phyloP scores from a whole-genome alignment of 169 alveolate species.

The Cryptosporidium sp. region DNA sequence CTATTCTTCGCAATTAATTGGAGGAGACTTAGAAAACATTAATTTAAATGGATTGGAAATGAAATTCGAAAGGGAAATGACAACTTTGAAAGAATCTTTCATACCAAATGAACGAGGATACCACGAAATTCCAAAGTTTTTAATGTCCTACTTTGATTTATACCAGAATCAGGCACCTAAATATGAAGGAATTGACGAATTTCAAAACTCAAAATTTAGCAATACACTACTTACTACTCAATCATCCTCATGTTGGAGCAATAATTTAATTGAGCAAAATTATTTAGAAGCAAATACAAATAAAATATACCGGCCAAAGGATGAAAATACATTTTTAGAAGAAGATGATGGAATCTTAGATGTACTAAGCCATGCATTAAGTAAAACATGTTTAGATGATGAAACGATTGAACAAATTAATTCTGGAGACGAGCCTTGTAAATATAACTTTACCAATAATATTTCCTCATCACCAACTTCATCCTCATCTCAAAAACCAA shows the following conservation, averaged over 20 bases:
- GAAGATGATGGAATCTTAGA: conserved; percentile 72
- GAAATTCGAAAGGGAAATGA: conserved; percentile 10
- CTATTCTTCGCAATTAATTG: conserved; percentile 8
- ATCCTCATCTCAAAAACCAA: neutral
- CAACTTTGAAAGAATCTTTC: neutral
- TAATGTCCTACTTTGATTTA: conserved; percentile 49
- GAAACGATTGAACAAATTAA: conserved; percentile 1
- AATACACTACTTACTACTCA: neutral
- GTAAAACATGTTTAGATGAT: conserved; percentile 37
- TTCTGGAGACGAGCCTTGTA: neutral
- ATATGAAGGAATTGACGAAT: neutral
- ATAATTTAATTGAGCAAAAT: conserved; percentile 31
- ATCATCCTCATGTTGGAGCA: conserved; percentile 32
- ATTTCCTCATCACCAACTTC: neutral
- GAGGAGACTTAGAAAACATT: conserved; percentile 21
- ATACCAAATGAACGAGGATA: conserved; percentile 8
- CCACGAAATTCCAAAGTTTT: conserved; percentile 53
- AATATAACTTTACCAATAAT: conserved; percentile 3
- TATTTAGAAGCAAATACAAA: neutral
- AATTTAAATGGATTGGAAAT: conserved; percentile 62
- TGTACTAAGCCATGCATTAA: conserved; percentile 43
- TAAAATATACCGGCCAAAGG: neutral
- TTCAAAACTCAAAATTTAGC: neutral
- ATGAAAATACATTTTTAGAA: conserved; percentile 13
- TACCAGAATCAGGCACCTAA: conserved; percentile 27